A percentile compares a stretch with the other conserved stretches of the same genome.
phyloP scores from a whole-genome alignment of 2,329 filamentous ascomycete species.

The Trichoderma sp. region DNA sequence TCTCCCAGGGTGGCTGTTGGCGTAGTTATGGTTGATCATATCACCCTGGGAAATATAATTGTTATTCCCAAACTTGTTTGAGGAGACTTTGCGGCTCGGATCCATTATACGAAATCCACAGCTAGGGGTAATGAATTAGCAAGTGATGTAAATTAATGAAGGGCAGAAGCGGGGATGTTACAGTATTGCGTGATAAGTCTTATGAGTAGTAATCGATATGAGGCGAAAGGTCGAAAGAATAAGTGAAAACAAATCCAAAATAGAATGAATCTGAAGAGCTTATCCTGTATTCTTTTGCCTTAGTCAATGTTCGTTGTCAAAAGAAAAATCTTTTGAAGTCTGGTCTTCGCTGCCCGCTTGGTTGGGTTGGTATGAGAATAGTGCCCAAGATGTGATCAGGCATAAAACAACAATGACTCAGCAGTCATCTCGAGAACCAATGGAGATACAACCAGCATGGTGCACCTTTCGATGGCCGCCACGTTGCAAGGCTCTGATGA shows the following conservation, averaged over 20 bases:
- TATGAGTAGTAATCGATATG: background rate
- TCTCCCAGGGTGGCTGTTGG: background rate
- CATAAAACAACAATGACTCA: background rate
- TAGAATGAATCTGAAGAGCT: too few relatives aligned
- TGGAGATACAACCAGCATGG: background rate
- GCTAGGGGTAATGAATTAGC: background rate
- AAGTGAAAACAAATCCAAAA: too few relatives aligned
- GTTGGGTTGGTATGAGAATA: background rate
- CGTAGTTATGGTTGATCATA: background rate
- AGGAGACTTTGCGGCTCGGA: background rate
- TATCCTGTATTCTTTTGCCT: background rate
- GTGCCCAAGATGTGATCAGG: background rate
- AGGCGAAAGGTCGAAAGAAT: background rate
- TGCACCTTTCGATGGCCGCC: background rate
- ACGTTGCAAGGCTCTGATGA: background rate
- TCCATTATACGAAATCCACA: background rate
- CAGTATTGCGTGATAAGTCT: background rate
- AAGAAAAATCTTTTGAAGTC: background rate
- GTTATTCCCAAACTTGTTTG: background rate
- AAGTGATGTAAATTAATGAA: background rate
- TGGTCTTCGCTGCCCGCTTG: background rate
- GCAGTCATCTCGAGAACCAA: background rate
- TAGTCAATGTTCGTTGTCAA: background rate
- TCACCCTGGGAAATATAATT: background rate
- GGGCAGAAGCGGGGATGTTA: background rate